Conservation (phyloP, 108 stramenopile genomes). For the Fragilaria crotonensis region DNA sequence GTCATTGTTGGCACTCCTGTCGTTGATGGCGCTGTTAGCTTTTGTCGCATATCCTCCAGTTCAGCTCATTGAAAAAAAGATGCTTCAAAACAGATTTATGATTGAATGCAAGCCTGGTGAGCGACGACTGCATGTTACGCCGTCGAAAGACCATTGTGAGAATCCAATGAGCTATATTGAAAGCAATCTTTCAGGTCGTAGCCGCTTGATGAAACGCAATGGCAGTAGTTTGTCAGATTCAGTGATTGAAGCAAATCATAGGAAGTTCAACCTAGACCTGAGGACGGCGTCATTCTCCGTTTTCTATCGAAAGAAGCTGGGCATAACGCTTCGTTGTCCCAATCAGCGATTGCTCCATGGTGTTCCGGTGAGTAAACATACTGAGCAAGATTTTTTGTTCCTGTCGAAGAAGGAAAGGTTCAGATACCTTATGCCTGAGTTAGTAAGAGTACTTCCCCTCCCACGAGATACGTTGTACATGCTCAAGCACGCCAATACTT, state of each 20-base stretch:
- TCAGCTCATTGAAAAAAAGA: neutral
- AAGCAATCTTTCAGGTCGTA: constrained; percentile 20
- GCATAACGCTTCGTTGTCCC: neutral
- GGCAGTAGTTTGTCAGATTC: constrained; percentile 9
- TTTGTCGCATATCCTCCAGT: neutral
- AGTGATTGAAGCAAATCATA: neutral
- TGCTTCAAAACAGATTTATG: neutral
- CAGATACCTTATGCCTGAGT: constrained; percentile 36
- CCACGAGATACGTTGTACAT: constrained; percentile 46
- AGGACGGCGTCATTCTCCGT: constrained; percentile 7
- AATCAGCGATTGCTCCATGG: constrained; percentile 6
- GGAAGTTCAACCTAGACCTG: constrained; percentile 8
- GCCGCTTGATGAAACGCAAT: constrained; percentile 9
- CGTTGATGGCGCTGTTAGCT: neutral
- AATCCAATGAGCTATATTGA: constrained; percentile 9
- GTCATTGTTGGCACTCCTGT: no score
- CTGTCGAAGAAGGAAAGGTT: neutral
- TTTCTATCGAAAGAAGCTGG: constrained; percentile 8
- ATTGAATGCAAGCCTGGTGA: neutral
- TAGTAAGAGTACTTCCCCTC: constrained; percentile 28
- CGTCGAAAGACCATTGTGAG: constrained; percentile 1
- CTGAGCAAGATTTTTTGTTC: constrained; percentile 12
- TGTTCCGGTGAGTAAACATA: constrained; percentile 4
- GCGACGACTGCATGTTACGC: neutral
- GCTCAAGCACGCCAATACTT: constrained; percentile 16